Conservation (phyloP, 768 basidiomycete species). For the Porphyrellus cyaneotinctus region DNA sequence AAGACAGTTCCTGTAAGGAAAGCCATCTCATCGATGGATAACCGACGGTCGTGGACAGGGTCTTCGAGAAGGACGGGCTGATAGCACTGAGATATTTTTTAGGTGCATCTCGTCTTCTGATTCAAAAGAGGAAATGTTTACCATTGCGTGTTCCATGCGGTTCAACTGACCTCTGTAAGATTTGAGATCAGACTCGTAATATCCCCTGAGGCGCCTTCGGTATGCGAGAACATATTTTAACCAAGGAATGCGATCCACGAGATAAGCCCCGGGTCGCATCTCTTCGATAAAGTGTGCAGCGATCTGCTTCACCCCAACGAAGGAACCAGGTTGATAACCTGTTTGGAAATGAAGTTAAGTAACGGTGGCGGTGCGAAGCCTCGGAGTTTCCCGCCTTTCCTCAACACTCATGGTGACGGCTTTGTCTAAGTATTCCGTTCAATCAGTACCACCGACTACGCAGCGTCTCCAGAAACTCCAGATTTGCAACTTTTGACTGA, state of each 20-base stretch:
- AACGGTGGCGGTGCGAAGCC: too few relatives aligned
- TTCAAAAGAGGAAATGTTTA: conserved; percentile 12
- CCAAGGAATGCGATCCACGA: conserved; percentile 35
- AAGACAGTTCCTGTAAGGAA: conserved; percentile 60
- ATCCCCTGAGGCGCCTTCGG: conserved; percentile 46
- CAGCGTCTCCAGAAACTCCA: too few relatives aligned
- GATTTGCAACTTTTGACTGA: too few relatives aligned
- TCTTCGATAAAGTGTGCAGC: conserved; percentile 26
- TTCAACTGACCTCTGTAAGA: conserved; percentile 49
- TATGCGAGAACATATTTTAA: conserved; percentile 54
- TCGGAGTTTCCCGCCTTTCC: too few relatives aligned
- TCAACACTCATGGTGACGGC: too few relatives aligned
- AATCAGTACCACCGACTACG: too few relatives aligned
- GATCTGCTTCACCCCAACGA: conserved; percentile 15
- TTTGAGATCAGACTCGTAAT: conserved; percentile 46
- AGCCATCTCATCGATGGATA: conserved; percentile 50
- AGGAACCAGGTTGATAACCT: too few relatives aligned
- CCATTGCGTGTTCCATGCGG: conserved; percentile 43
- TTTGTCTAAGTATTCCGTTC: too few relatives aligned
- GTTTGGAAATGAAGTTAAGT: too few relatives aligned
- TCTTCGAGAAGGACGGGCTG: conserved; percentile 43
- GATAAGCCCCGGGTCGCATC: conserved; percentile 32
- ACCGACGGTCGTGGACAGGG: conserved; percentile 43
- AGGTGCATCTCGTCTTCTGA: neutral
- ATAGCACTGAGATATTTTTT: conserved; percentile 9